Conservation (phyloP, 257 asterid genomes). For the Misopates orontium region DNA sequence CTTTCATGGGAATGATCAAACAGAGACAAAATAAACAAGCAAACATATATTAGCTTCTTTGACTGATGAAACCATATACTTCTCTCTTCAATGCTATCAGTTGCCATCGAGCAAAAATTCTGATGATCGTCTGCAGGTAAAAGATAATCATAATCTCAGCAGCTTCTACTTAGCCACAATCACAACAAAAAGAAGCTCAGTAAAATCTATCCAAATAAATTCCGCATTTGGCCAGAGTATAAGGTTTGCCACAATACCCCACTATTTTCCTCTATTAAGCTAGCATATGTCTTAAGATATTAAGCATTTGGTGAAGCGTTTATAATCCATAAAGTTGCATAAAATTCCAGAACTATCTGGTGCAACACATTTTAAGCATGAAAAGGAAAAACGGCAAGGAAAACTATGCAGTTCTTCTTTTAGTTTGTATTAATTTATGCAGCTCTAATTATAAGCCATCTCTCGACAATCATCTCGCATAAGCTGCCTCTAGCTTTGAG, state of each 20-base stretch:
- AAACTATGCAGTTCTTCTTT: not conserved
- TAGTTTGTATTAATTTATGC: no score
- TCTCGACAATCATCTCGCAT: no score
- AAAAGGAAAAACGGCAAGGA: not conserved
- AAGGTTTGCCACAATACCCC: conserved; percentile 3
- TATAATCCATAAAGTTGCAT: not conserved
- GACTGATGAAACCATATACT: conserved; percentile 75
- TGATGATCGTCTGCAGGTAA: conserved; percentile 53
- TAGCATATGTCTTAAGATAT: not conserved
- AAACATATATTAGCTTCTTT: conserved; percentile 69
- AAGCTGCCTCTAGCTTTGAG: no score
- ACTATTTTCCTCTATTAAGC: conserved; percentile 6
- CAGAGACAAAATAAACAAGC: conserved; percentile 67
- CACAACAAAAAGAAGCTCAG: conserved; percentile 11
- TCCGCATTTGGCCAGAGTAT: not conserved
- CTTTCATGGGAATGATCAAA: conserved; percentile 49
- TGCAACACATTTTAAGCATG: not conserved
- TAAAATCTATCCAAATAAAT: conserved; percentile 1
- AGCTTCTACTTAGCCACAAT: conserved; percentile 3
- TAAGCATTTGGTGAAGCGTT: conserved; percentile 9
- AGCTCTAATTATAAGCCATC: no score
- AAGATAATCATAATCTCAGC: conserved; percentile 30
- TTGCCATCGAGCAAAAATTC: conserved; percentile 75
- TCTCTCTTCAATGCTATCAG: conserved; percentile 69
- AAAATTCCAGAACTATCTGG: not conserved